Base-by-base conservation (phyloP, 345 rosid species). In the Sonneratia caseolaris region DNA sequence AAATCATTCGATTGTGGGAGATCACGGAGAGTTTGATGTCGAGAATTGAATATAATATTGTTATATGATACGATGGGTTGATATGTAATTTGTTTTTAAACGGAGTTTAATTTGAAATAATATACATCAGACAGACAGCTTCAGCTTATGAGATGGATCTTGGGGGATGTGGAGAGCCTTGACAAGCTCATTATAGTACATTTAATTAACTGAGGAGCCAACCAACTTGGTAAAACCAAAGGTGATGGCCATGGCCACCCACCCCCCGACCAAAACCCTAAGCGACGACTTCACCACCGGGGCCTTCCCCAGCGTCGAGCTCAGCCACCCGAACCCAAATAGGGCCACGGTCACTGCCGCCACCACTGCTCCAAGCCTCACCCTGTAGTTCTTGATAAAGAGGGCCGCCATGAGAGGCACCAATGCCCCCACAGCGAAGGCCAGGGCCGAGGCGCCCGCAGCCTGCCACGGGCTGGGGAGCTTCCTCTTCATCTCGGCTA, bases 231-330 rank as follows among this genome's bases (percentile, higher is more conserved):
- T 81, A 40, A 79, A 71, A 24, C 83, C 83, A 57, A 66, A 81
- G 15, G 87, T 81, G 45, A 84, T 73, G 1, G 74, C 84, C 85
- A 81, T 81, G 48, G 85, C 85, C 71, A 76, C 18, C 87, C 84
- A 81, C 1, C 87, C 87, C 36, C 87, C 87, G 11, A 84, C 10
- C 74, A 84, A 55, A 37, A 84, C 82, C 76, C 85, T 81, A 7
- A 67, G 21, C 10, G 72, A 65, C 8, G 85, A 79, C 69, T 68
- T 81, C 40, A 78, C 66, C 55, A 77, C 71, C 19, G 77, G 71
- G 13, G 82, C 77, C 35, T 72, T 70, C 51, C 87, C 87, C 12
- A 84, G 57, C 37, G 59, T 49, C 2, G 85, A 79, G n/a, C 83
- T 72, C 37, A 76, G 11, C 80, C 79, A 68, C 36, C 85, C 87